These are phyloP conservation scores for Infundibulicybe gibba DNA, from an alignment of 768 basidiomycete species.

Conservation along the genomic window DNA sequence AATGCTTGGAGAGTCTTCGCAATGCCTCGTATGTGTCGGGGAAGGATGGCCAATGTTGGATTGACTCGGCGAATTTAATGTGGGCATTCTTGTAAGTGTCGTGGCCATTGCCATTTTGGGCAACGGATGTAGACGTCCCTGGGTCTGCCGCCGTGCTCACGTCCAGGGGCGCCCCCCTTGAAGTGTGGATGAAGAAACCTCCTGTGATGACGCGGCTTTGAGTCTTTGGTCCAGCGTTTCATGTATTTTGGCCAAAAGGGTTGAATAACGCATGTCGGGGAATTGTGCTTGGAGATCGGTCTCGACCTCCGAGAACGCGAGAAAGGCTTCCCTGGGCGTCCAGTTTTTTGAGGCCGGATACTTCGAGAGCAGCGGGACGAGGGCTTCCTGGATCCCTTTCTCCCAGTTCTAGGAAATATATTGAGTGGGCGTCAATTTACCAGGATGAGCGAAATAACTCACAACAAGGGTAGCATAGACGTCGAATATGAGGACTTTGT, in stretches of 20 bases:
- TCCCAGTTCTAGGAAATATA: conserved; percentile 67
- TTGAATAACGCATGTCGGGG: conserved; percentile 56
- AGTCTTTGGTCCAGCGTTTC: conserved; percentile 32
- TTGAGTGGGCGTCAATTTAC: background rate
- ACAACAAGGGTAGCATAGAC: conserved; percentile 74
- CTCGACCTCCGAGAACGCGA: conserved; percentile 51
- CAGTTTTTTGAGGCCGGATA: conserved; percentile 37
- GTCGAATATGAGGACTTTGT: conserved; percentile 72
- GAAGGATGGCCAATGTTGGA: conserved; percentile 62
- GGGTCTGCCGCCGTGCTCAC: conserved; percentile 4
- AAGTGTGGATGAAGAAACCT: conserved; percentile 9
- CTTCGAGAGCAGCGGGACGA: conserved; percentile 47
- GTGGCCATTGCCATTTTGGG: conserved; percentile 12
- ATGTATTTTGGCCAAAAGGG: conserved; percentile 52
- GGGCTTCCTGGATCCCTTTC: conserved; percentile 51
- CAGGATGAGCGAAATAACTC: conserved; percentile 13
- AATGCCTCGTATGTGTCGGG: conserved; percentile 64
- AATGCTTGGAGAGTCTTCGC: conserved; percentile 52
- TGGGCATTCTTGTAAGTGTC: conserved; percentile 27
- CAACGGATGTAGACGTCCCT: conserved; percentile 8
- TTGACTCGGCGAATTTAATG: conserved; percentile 54
- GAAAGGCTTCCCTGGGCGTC: conserved; percentile 48
- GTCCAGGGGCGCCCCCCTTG: conserved; percentile 10
- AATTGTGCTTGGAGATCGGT: conserved; percentile 52
- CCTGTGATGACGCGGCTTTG: conserved; percentile 12